A percentile compares a stretch with the other conserved stretches of the same genome.
Evolutionary conservation across 2,329 filamentous ascomycete species (phyloP).

Genomic region (Curvularia verruculosa): DNA sequence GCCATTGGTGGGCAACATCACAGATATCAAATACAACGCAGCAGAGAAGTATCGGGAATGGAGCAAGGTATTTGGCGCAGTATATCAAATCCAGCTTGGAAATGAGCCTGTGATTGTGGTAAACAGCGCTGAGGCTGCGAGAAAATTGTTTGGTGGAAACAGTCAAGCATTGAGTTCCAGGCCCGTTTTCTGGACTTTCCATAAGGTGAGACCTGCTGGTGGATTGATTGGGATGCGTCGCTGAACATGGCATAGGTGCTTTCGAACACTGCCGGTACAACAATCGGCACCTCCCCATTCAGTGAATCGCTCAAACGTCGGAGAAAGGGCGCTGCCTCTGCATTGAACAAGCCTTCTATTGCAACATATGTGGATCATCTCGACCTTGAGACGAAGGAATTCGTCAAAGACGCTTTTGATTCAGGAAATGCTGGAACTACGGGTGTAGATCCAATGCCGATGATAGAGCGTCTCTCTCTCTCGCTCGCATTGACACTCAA

Average conservation of each 20-base stretch:
- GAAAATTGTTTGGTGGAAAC: constrained; percentile 51
- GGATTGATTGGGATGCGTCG: background rate
- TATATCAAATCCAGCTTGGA: constrained; percentile 56
- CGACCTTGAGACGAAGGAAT: constrained; percentile 67
- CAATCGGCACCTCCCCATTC: constrained; percentile 71
- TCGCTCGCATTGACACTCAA: constrained; percentile 69
- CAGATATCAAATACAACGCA: constrained; percentile 52
- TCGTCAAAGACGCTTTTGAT: constrained; percentile 64
- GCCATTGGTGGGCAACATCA: constrained; percentile 52
- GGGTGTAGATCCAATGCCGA: constrained; percentile 68
- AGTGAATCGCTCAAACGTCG: constrained; percentile 68
- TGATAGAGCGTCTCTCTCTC: constrained; percentile 69
- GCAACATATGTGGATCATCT: constrained; percentile 67
- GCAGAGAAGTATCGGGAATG: constrained; percentile 53
- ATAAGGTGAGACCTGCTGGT: constrained; percentile 43
- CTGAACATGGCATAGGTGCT: constrained; percentile 55
- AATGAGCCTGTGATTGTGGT: constrained; percentile 54
- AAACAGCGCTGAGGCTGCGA: constrained; percentile 51
- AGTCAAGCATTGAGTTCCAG: constrained; percentile 51
- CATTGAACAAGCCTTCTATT: constrained; percentile 69
- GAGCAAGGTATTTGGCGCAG: constrained; percentile 50
- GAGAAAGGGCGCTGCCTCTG: constrained; percentile 68
- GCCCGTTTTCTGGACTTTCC: constrained; percentile 55
- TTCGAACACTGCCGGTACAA: constrained; percentile 69
- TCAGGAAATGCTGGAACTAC: constrained; percentile 62